Conservation (phyloP, 148 eudicot genomes). For the Cornus suecica region DNA sequence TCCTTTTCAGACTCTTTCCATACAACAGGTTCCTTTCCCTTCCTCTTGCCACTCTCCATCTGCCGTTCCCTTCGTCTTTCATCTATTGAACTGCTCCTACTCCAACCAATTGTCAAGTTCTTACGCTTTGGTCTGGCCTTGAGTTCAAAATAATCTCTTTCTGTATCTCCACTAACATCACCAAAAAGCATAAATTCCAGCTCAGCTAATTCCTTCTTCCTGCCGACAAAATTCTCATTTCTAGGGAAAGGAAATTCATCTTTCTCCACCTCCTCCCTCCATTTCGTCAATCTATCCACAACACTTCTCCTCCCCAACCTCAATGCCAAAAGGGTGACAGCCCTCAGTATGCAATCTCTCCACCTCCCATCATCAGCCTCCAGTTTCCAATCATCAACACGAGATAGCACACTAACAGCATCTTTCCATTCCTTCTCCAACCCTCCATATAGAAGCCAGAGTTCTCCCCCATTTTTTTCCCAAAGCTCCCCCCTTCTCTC, state of each 20-base stretch:
- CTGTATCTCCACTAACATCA: conserved; percentile 76
- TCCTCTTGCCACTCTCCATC: conserved; percentile 35
- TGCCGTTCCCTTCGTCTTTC: conserved; percentile 42
- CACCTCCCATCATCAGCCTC: conserved; percentile 80
- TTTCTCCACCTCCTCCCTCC: conserved; percentile 82
- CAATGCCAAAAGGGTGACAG: conserved; percentile 74
- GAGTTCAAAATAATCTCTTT: conserved; percentile 80
- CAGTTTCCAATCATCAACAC: conserved; percentile 96
- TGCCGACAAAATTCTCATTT: conserved; percentile 81
- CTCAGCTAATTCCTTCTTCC: conserved; percentile 86
- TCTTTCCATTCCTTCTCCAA: conserved; percentile 96
- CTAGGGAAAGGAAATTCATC: conserved; percentile 92
- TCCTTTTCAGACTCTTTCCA: conserved; percentile 96
- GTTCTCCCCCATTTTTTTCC: conserved; percentile 79
- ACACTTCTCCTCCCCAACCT: conserved; percentile 95
- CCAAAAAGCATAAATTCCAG: conserved; percentile 93
- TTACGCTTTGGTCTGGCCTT: conserved; percentile 64
- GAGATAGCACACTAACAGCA: conserved; percentile 67
- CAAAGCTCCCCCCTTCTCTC: conserved; percentile 81
- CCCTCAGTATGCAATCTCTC: conserved; percentile 86
- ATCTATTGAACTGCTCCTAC: conserved; percentile 61
- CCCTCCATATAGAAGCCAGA: conserved; percentile 85
- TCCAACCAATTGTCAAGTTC: conserved; percentile 68
- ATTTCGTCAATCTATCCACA: conserved; percentile 71
- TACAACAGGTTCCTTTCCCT: conserved; percentile 77